Percentiles rank a stretch among this genome's conserved stretches.
Conservation (phyloP, 2,329 filamentous ascomycete species). For the Cryphonectria nitschkei region DNA sequence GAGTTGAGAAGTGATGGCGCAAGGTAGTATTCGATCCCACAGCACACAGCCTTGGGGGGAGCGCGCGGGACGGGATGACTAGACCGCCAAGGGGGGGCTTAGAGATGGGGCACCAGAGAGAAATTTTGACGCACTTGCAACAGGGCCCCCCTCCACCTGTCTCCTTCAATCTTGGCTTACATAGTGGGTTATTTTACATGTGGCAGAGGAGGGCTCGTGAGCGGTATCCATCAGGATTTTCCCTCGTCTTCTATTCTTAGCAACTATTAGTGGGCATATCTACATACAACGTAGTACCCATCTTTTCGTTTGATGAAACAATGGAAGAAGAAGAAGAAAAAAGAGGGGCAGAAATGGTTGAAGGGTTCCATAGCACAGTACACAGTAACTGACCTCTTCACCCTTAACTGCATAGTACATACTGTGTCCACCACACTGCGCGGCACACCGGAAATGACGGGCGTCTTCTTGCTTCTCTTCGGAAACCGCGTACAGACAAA, state of each 20-base stretch:
- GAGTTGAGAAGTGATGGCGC: background rate
- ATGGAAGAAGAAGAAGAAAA: background rate
- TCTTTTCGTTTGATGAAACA: background rate
- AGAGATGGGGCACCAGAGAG: background rate
- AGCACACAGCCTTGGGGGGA: background rate
- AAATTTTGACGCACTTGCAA: background rate
- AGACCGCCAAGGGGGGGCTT: background rate
- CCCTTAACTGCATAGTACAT: no score
- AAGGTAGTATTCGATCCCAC: background rate
- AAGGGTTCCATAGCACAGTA: no score
- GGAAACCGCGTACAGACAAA: background rate
- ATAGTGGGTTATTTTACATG: constrained; percentile 2
- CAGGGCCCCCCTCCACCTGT: constrained; percentile 8
- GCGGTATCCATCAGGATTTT: background rate
- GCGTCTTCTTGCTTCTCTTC: background rate
- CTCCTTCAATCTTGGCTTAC: constrained; percentile 3
- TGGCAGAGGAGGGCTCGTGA: background rate
- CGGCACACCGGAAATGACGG: background rate
- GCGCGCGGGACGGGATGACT: background rate
- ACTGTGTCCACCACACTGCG: background rate
- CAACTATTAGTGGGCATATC: background rate
- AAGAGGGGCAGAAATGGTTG: background rate
- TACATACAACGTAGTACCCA: background rate
- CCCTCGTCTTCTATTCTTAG: background rate
- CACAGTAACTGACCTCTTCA: no score